phyloP scores from a whole-genome alignment of 2,329 filamentous ascomycete genomes.

The Neofusicoccum sp. region DNA sequence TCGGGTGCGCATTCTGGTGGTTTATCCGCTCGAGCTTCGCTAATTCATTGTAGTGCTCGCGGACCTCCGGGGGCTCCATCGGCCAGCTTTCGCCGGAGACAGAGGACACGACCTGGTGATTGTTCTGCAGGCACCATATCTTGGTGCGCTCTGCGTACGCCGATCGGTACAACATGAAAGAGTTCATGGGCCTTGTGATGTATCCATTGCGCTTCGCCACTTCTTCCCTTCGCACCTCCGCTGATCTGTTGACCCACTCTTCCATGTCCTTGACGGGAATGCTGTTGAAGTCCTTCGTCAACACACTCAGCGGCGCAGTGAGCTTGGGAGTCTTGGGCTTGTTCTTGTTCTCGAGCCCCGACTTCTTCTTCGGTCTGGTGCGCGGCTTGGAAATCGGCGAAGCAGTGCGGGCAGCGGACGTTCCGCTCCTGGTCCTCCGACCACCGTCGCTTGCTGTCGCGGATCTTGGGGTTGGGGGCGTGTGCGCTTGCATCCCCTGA shows the following conservation, averaged over 20 bases:
- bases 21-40: slow-evolving; percentile 80
- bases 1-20: slow-evolving; percentile 80
- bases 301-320: slow-evolving; percentile 65
- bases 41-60: slow-evolving; percentile 73
- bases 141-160: slow-evolving; percentile 87
- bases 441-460: slow-evolving; percentile 40
- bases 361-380: slow-evolving; percentile 30
- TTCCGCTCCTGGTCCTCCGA: slow-evolving; percentile 41
- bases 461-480: slow-evolving; percentile 46
- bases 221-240: slow-evolving; percentile 65
- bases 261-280: slow-evolving; percentile 75
- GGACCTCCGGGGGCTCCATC: slow-evolving; percentile 70
- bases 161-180: slow-evolving; percentile 96
- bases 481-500: slow-evolving; percentile 29
- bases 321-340: slow-evolving; percentile 55
- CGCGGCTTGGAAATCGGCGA: slow-evolving; percentile 5
- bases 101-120: slow-evolving; percentile 88
- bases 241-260: slow-evolving; percentile 70
- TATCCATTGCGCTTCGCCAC: slow-evolving; percentile 71
- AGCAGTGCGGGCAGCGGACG: slow-evolving; percentile 13
- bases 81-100: slow-evolving; percentile 87
- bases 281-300: slow-evolving; percentile 62
- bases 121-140: slow-evolving; percentile 75
- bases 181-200: slow-evolving; percentile 92
- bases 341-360: slow-evolving; percentile 41